phyloP scores from a whole-genome alignment of 1,284 basidiomycete genomes.

The Boletellus dicymbophilus region DNA sequence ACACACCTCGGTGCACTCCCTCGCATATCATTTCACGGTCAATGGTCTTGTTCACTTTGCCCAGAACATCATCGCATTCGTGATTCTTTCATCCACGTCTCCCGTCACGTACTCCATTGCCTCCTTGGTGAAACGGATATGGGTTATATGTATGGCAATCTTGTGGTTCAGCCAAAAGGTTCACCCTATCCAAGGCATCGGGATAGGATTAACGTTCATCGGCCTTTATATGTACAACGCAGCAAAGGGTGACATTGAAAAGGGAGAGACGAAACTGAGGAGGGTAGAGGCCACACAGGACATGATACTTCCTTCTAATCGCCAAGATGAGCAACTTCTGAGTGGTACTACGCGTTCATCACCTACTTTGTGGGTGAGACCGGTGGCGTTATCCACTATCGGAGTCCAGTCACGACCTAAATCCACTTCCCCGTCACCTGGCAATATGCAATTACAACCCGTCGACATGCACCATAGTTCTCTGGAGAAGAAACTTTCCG shows the following conservation, averaged over 20 bases:
- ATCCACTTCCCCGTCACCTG: conserved; percentile 4
- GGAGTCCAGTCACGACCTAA: conserved; percentile 26
- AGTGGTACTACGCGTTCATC: conserved; percentile 35
- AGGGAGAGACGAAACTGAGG: conserved; percentile 86
- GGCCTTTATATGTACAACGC: conserved; percentile 98
- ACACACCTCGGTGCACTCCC: conserved; percentile 52
- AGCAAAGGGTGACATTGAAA: conserved; percentile 91
- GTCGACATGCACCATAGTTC: conserved; percentile 18
- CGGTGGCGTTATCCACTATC: conserved; percentile 23
- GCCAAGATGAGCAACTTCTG: conserved; percentile 52
- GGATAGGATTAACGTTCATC: conserved; percentile 87
- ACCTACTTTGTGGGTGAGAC: conserved; percentile 6
- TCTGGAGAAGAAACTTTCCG: conserved; percentile 33
- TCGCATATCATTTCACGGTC: conserved; percentile 78
- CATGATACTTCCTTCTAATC: conserved; percentile 72
- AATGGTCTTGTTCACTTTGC: conserved; percentile 97
- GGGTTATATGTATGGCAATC: conserved; percentile 97
- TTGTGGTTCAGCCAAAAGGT: conserved; percentile 95
- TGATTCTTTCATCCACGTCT: conserved; percentile 93
- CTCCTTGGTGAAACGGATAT: conserved; percentile 96
- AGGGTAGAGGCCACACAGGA: conserved; percentile 82
- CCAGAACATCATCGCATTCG: conserved; percentile 97
- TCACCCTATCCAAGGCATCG: conserved; percentile 82
- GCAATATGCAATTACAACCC: conserved; percentile 4
- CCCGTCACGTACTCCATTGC: conserved; percentile 99